phyloP scores from a whole-genome alignment of 2,329 filamentous ascomycete genomes.

The Dactylella cylindrospora region DNA sequence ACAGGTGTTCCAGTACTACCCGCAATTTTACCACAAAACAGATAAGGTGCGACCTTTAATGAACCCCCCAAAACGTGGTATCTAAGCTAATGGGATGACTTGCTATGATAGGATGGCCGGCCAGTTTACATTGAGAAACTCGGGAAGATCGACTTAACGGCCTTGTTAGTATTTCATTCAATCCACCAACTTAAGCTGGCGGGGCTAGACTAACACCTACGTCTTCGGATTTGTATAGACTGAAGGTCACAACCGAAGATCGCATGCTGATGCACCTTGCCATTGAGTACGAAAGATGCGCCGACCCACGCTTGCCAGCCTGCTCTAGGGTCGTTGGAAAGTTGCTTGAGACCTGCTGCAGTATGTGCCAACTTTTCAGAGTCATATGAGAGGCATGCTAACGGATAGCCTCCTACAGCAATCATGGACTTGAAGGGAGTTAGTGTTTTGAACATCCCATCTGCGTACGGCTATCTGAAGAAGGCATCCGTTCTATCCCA shows the following conservation, averaged over 20 bases:
- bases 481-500: constrained; percentile 86
- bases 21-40: constrained; percentile 98
- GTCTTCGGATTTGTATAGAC: constrained; percentile 7
- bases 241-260: constrained; percentile 83
- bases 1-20: constrained; percentile 85
- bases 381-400: background rate
- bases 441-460: constrained; percentile 74
- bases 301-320: constrained; percentile 88
- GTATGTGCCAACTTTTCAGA: constrained; percentile 2
- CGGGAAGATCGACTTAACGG: constrained; percentile 84
- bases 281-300: constrained; percentile 94
- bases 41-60: constrained; percentile 64
- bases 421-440: constrained; percentile 98
- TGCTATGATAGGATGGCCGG: constrained; percentile 72
- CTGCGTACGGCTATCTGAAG: constrained; percentile 85
- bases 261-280: constrained; percentile 97
- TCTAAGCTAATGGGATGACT: background rate
- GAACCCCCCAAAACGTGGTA: background rate
- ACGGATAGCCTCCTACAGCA: constrained; percentile 50
- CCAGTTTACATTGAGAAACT: constrained; percentile 97
- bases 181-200: too few relatives aligned
- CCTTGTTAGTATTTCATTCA: constrained; percentile 62
- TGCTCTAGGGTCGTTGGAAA: constrained; percentile 88
- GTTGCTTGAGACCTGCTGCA: constrained; percentile 96
- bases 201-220: too few relatives aligned